These are phyloP conservation scores for Trichoderma guizhouense DNA, from an alignment of 2,329 filamentous ascomycete genomes.

Conservation along the genomic window DNA sequence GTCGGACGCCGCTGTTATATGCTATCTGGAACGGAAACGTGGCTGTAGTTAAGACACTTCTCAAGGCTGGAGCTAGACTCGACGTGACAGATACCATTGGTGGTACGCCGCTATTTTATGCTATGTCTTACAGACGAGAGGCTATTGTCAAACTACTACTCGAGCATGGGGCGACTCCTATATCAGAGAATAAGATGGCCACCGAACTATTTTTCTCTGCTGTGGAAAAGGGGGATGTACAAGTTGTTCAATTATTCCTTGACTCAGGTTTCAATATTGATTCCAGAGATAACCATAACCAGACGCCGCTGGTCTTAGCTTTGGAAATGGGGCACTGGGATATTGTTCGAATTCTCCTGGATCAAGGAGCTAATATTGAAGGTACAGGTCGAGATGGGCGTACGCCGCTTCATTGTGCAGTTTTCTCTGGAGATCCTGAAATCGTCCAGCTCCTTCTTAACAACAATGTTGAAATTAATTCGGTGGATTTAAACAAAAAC, in stretches of 20 bases:
- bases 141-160: neutral
- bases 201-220: neutral
- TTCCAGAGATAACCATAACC: rapidly evolving
- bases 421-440: no score
- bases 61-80: neutral
- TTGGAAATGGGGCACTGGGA: rapidly evolving
- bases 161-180: neutral
- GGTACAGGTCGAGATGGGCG: no score
- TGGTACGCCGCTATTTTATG: neutral
- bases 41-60: neutral
- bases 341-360: no score
- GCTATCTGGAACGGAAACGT: neutral
- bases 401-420: no score
- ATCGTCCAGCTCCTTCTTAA: no score
- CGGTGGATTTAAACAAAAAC: no score
- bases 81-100: neutral
- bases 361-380: no score
- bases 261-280: neutral
- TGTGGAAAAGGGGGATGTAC: neutral
- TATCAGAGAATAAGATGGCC: neutral
- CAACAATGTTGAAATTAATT: no score
- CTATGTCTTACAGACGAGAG: neutral
- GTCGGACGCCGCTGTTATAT: neutral
- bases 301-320: neutral
- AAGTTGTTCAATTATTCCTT: neutral